These are phyloP conservation scores for Xerophyta viscosa DNA, from an alignment of 106 monocot genomes.

Conservation along the genomic window DNA sequence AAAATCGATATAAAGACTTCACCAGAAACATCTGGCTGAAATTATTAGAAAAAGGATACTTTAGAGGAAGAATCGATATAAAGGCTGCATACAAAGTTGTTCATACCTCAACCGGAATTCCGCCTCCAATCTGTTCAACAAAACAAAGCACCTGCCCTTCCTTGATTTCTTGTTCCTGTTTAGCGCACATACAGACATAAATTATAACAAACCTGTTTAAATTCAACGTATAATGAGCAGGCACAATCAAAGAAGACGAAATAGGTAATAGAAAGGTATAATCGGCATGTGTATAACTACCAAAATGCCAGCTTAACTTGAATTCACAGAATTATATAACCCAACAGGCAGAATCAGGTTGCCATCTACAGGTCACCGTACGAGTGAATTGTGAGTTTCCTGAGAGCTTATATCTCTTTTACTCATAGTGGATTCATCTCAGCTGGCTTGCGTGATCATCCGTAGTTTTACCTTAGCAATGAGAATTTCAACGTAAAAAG, in stretches of 20 bases:
- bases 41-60: neutral
- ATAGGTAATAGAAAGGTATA: neutral
- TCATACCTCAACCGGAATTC: conserved; percentile 65
- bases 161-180: conserved; percentile 60
- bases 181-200: neutral
- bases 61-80: neutral
- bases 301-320: no score
- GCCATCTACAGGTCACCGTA: no score
- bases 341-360: no score
- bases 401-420: no score
- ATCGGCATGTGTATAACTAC: no score
- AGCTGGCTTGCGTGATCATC: no score
- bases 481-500: no score
- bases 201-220: no score
- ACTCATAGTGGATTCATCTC: no score
- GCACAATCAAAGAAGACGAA: neutral
- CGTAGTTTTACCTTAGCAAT: no score
- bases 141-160: conserved; percentile 74
- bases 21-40: conserved; percentile 73
- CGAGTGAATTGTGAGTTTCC: no score
- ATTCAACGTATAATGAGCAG: neutral
- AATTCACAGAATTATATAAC: no score
- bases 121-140: conserved; percentile 67
- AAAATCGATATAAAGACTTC: conserved; percentile 20
- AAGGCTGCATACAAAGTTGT: neutral